phyloP scores from a whole-genome alignment of 139 green algal genomes.

The Prasinococcaceae sp. region DNA sequence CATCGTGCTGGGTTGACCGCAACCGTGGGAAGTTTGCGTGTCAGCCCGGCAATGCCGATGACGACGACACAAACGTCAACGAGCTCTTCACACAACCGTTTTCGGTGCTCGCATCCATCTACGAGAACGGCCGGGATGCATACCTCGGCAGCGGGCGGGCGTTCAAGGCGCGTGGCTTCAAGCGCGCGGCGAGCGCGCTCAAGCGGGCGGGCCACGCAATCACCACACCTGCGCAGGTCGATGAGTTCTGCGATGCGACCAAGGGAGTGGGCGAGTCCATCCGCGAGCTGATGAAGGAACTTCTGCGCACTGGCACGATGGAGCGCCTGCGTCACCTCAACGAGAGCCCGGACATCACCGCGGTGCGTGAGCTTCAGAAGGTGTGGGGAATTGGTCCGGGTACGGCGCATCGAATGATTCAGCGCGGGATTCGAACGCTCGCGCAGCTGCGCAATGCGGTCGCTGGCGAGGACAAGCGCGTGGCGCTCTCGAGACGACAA shows the following conservation, averaged over 20 bases:
- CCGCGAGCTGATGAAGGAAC: neutral
- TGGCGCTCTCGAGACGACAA: neutral
- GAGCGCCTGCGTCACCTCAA: neutral
- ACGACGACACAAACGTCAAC: neutral
- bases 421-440: neutral
- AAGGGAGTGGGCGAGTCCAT: neutral
- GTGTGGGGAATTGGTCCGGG: constrained; percentile 4
- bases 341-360: neutral
- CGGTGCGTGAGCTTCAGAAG: neutral
- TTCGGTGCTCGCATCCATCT: neutral
- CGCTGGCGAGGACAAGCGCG: neutral
- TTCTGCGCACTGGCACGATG: constrained; percentile 1
- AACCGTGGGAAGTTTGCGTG: neutral
- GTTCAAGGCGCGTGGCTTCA: neutral
- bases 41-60: neutral
- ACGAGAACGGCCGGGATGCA: neutral
- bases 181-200: neutral
- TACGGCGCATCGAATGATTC: neutral
- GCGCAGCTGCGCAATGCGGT: constrained; percentile 1
- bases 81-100: neutral
- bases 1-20: too few species aligned
- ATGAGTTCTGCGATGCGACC: neutral
- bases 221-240: neutral
- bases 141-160: too few species aligned
- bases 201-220: neutral